Evolutionary conservation across 75 land plant genomes (phyloP), one percentile per base, ranked within the genome.

Genomic region (Ceratopteris richardii): DNA sequence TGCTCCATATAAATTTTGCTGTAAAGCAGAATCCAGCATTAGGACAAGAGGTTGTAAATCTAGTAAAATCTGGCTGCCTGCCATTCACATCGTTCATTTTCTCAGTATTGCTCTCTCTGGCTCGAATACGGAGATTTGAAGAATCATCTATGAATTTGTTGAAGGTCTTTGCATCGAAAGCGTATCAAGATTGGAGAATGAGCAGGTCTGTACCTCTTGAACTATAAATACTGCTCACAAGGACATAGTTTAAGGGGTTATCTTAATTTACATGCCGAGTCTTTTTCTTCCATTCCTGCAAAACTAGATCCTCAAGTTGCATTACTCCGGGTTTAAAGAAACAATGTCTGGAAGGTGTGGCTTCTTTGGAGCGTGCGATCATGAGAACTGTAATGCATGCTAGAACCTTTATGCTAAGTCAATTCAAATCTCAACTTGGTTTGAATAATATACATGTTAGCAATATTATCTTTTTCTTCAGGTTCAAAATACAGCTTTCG

Each of bases 21-120:
- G 93, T 88, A 53, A 91, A 87, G 81, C 97, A 91, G 75, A 90
- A 91, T 65, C 86, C 88, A 23, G 78, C 83, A n/a, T 50, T 91
- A 63, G 97, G 85, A 1, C 77, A 74, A 51, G 94, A 86, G 68
- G 61, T 82, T 42, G 30, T 91, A 29, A 66, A 63, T 47, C 47
- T 82, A 12, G 60, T 84, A 24, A 65, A 71, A 31, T 60, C 69
- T 7, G 62, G 70, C 64, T 23, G 63, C 37, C 25, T 79, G 37
- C 57, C 71, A 0, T 31, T 82, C 17, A 79, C 77, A 24, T 80
- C 87, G 54, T 87, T 91, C 50, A 61, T 68, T 0, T 74, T 84
- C 21, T 70, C 79, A 0, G 75, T 91, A 27, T 36, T 91, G 68
- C 66, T 91, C 6, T 91, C 97, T 0, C 53, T 88, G 18, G 82